Evolutionary conservation across 2,329 filamentous ascomycete species (phyloP).

Genomic region (Fusarium caatingaense): DNA sequence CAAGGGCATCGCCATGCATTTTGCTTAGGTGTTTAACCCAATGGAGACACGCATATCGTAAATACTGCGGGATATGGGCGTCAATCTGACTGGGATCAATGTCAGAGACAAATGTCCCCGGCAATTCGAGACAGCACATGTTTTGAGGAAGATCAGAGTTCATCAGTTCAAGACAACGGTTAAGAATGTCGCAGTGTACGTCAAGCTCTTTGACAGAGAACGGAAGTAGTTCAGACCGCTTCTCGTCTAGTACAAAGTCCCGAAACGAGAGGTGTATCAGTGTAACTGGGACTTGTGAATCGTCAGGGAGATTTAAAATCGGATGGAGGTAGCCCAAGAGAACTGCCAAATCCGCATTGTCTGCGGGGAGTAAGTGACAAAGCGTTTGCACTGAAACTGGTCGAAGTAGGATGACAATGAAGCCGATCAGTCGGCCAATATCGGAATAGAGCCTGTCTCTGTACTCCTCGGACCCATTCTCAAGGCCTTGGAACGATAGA

Average conservation of each 20-base stretch:
- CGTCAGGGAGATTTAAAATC: background rate
- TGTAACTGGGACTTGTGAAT: background rate
- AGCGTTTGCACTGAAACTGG: background rate
- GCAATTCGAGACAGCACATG: background rate
- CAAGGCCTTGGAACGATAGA: background rate
- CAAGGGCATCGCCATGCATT: too few species aligned
- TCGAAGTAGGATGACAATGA: background rate
- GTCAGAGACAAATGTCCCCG: background rate
- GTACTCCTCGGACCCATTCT: too few species aligned
- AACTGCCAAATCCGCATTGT: fast-evolving
- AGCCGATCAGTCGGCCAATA: background rate
- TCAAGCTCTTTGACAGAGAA: background rate
- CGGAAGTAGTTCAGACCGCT: background rate
- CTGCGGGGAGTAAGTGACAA: background rate
- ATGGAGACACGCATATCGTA: background rate
- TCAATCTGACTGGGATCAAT: background rate
- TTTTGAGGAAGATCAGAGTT: background rate
- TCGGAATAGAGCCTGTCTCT: background rate
- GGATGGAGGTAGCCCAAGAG: background rate
- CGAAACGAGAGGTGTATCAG: slow-evolving; percentile 17
- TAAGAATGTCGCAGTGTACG: fast-evolving
- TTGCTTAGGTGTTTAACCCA: background rate
- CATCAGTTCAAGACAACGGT: background rate
- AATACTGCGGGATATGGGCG: background rate
- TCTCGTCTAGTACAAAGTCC: slow-evolving; percentile 7